These are phyloP conservation scores for Triticum timopheevii DNA, from an alignment of 176 grass and related monocot genomes.

Conservation along the genomic window DNA sequence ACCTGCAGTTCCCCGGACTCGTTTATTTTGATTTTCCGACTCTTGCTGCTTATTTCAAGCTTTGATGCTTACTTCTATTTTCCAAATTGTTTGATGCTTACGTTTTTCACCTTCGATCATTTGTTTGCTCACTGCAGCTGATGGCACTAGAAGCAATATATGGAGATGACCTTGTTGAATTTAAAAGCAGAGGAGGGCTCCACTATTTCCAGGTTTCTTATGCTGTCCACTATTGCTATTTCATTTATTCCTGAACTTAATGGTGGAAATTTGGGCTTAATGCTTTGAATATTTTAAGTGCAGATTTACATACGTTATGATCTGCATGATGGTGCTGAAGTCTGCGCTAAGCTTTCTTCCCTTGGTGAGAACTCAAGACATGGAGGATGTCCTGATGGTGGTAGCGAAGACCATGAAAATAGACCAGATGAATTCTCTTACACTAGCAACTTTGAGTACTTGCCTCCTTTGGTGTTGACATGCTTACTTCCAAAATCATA, in stretches of 20 bases:
- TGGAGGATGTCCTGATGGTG: not conserved
- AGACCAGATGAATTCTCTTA: conserved; percentile 34
- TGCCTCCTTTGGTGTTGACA: conserved; percentile 52
- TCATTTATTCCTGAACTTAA: not conserved
- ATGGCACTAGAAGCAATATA: conserved; percentile 62
- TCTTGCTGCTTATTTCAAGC: not conserved
- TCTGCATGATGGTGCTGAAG: not conserved
- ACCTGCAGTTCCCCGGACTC: too few species aligned
- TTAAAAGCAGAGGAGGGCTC: conserved; percentile 41
- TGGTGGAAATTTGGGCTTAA: not conserved
- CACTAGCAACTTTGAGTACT: conserved; percentile 37
- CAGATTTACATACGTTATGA: conserved; percentile 41
- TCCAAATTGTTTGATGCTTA: not conserved
- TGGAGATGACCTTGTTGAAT: conserved; percentile 31
- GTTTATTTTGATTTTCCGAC: not conserved
- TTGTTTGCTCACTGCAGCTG: conserved; percentile 31
- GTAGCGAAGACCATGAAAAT: not conserved
- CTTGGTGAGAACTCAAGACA: not conserved
- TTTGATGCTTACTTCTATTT: not conserved
- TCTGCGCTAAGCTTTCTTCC: conserved; percentile 17
- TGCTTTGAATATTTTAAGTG: not conserved
- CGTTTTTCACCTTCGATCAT: not conserved
- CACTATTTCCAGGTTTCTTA: conserved; percentile 49
- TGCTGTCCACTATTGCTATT: not conserved
- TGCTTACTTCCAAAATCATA: conserved; percentile 53